Base-by-base conservation (phyloP, 176 grass and related monocot species). In the Eragrostis nindensis region DNA sequence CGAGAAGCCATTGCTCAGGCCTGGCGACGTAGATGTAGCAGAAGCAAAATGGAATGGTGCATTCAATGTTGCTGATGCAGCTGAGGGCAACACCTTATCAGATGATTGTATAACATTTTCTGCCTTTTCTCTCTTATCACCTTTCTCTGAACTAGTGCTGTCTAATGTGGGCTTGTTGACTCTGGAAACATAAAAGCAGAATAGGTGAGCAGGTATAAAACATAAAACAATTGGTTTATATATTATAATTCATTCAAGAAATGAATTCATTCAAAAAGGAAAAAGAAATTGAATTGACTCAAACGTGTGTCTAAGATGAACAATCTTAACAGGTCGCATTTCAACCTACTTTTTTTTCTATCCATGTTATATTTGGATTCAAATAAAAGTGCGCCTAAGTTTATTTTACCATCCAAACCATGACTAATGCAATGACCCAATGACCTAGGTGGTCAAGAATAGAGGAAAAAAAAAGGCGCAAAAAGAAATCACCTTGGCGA, bases 1-100 rank as follows among this genome's bases (percentile, higher is more conserved):
- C 6, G 47, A 75, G 26, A 71, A 86, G 30, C 82, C 92, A 88
- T 91, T 94, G 80, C 88, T 86, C 40, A 91, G 74, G 71, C 67
- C 60, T 27, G 83, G 42, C 70, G 77, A 73, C 45, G 73, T 56
- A 24, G 75, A 78, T 78, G 80, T 71, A 54, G 71, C 44, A 80
- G 84, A 94, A 68, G 83, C 25, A 86, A 88, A 88, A 53, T 67
- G 32, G 67, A 73, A 25, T 47, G 88, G 48, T 46, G 27, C 66
- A 49, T 41, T 43, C 17, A 50, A 48, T 79, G 39, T 54, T 73
- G 76, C 29, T 73, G 76, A 68, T 89, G 71, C 61, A 41, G 44
- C 62, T n/a, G 62, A 70, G 1, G 81, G 66, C 47, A 75, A 49
- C 56, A 53, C 77, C 79, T 70, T 82, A 18, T 81, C 87, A 18